phyloP scores from a whole-genome alignment of 75 land plant species.

The Picea glauca region DNA sequence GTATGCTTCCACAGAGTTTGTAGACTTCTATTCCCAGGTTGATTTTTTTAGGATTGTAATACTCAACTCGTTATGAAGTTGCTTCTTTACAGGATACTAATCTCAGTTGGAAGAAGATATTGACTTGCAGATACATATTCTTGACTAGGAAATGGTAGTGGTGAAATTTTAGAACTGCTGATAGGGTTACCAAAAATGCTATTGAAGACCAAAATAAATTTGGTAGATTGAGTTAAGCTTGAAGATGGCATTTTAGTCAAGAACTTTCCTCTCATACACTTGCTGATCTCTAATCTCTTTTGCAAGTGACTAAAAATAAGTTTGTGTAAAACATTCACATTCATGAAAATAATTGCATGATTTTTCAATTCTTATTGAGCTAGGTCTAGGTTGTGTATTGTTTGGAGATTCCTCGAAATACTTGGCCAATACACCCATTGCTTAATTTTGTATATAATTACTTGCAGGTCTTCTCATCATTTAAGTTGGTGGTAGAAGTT shows the following conservation, averaged over 20 bases:
- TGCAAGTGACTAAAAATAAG: slow-evolving; percentile 52
- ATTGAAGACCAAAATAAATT: too few species aligned
- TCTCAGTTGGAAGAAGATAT: too few species aligned
- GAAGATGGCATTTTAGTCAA: not conserved
- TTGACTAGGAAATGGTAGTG: not conserved
- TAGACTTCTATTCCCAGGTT: too few species aligned
- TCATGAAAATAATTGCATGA: slow-evolving; percentile 62
- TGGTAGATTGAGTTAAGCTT: too few species aligned
- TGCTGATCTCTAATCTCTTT: slow-evolving; percentile 75
- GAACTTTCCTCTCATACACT: slow-evolving; percentile 84
- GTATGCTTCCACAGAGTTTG: too few species aligned
- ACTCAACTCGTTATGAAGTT: too few species aligned
- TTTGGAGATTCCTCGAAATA: slow-evolving; percentile 59
- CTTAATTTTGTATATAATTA: slow-evolving; percentile 80
- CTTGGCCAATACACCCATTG: slow-evolving; percentile 71
- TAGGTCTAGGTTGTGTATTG: slow-evolving; percentile 90
- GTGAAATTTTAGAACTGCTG: too few species aligned
- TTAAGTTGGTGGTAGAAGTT: slow-evolving; percentile 89
- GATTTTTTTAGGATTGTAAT: too few species aligned
- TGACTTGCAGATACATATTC: too few species aligned
- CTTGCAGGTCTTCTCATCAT: slow-evolving; percentile 72
- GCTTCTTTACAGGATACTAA: too few species aligned
- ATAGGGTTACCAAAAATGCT: too few species aligned
- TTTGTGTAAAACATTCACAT: slow-evolving; percentile 25
- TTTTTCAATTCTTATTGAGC: slow-evolving; percentile 85